phyloP scores from a whole-genome alignment of 768 basidiomycete species.

The Rubroboletus satanas region DNA sequence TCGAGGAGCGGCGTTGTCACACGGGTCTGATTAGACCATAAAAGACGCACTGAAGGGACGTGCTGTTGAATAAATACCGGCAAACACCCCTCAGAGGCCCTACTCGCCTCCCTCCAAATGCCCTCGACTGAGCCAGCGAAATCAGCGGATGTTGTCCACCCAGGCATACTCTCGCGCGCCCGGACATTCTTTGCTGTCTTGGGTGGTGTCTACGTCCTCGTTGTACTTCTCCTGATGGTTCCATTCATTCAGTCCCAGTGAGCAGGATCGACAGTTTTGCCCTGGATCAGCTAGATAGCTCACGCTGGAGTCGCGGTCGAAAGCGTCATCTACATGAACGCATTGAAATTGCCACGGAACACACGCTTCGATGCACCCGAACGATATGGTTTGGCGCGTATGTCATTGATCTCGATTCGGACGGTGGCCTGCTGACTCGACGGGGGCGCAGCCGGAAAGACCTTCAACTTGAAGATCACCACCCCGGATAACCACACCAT shows the following conservation, averaged over 20 bases:
- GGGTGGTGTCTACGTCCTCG: conserved; percentile 49
- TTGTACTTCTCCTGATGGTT: conserved; percentile 51
- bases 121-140: background rate
- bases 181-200: conserved; percentile 37
- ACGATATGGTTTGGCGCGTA: conserved; percentile 78
- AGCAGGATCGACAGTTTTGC: conserved; percentile 29
- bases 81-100: conserved; percentile 4
- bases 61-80: conserved; percentile 12
- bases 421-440: background rate
- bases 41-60: background rate
- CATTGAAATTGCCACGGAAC: conserved; percentile 56
- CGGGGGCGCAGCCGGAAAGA: conserved; percentile 60
- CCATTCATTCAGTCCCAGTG: conserved; percentile 71
- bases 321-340: conserved; percentile 64
- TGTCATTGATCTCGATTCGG: conserved; percentile 20
- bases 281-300: conserved; percentile 12
- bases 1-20: background rate
- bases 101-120: conserved; percentile 6
- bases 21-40: background rate
- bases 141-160: background rate
- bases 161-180: conserved; percentile 24
- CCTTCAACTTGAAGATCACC: conserved; percentile 61
- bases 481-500: conserved; percentile 76
- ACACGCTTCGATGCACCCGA: conserved; percentile 68
- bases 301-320: conserved; percentile 16